Conservation (phyloP, 1,139 yeast species). For the Hansenula sp. region DNA sequence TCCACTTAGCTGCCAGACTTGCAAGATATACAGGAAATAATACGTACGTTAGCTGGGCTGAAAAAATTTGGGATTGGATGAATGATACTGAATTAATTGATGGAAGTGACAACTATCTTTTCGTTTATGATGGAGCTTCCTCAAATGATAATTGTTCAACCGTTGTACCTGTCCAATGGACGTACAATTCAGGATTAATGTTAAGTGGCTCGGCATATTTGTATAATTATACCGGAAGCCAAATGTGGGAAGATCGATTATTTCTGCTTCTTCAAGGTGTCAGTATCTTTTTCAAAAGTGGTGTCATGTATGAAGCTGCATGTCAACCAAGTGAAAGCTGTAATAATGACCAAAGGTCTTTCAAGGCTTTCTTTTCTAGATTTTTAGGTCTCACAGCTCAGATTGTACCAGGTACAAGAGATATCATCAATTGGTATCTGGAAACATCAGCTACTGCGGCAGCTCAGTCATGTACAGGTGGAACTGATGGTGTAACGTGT, state of each 20-base stretch:
- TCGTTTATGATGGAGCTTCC: conserved; percentile 76
- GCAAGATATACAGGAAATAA: conserved; percentile 74
- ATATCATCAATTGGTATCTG: conserved; percentile 46
- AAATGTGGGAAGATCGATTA: conserved; percentile 61
- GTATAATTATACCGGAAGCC: conserved; percentile 65
- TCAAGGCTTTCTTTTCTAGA: conserved; percentile 75
- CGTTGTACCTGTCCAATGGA: conserved; percentile 65
- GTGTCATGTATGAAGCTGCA: conserved; percentile 71
- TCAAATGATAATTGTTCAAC: conserved; percentile 56
- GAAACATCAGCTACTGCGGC: conserved; percentile 69
- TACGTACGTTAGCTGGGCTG: conserved; percentile 75
- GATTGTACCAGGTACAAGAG: conserved; percentile 58
- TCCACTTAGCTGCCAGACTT: conserved; percentile 80
- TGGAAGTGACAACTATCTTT: conserved; percentile 37
- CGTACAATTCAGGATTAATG: conserved; percentile 79
- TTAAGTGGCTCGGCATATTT: conserved; percentile 78
- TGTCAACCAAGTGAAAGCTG: conserved; percentile 64
- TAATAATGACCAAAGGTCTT: conserved; percentile 83
- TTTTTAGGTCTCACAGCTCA: conserved; percentile 69
- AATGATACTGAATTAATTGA: conserved; percentile 49
- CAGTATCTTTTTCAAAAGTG: conserved; percentile 50
- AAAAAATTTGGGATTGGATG: conserved; percentile 81
- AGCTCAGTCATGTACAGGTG: conserved; percentile 77
- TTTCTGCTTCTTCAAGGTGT: conserved; percentile 47
- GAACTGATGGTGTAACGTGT: conserved; percentile 82